phyloP scores from a whole-genome alignment of 2,329 filamentous ascomycete genomes.

The Blumeria hordei region DNA sequence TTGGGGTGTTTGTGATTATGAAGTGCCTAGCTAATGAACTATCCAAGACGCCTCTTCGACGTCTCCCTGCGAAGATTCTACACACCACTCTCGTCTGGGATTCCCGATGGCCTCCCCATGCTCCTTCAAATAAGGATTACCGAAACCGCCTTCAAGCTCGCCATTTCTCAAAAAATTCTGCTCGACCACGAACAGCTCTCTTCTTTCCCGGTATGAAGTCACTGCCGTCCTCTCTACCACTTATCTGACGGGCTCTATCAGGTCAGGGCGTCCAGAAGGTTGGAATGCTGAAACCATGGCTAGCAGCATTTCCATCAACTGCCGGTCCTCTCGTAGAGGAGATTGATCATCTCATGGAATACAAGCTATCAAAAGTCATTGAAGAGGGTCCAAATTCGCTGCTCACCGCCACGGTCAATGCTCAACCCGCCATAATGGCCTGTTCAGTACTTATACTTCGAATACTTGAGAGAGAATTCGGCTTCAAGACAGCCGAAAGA shows the following conservation, averaged over 20 bases:
- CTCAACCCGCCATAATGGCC: slow-evolving; percentile 90
- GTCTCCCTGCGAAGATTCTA: neutral
- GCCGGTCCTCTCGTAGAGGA: slow-evolving; percentile 58
- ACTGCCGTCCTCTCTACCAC: too few relatives aligned
- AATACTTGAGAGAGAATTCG: slow-evolving; percentile 66
- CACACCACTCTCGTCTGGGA: neutral
- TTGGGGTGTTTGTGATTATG: neutral
- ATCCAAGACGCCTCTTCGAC: neutral
- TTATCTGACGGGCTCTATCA: slow-evolving; percentile 15
- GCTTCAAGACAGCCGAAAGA: slow-evolving; percentile 42
- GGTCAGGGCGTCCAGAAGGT: slow-evolving; percentile 78
- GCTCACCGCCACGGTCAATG: slow-evolving; percentile 63
- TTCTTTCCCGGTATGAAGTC: slow-evolving; percentile 16
- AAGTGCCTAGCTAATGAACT: neutral
- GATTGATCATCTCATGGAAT: slow-evolving; percentile 55
- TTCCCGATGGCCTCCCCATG: neutral
- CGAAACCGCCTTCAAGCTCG: slow-evolving; percentile 4
- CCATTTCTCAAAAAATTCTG: slow-evolving; percentile 8
- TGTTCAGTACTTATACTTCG: slow-evolving; percentile 76
- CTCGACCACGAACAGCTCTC: slow-evolving; percentile 15
- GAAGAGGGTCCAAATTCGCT: slow-evolving; percentile 51
- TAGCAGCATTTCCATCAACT: slow-evolving; percentile 62
- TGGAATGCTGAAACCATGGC: slow-evolving; percentile 69
- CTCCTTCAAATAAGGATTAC: neutral
- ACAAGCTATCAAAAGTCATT: slow-evolving; percentile 55